Evolutionary conservation across 768 basidiomycete species (phyloP).

Genomic region (Trametes maxima): DNA sequence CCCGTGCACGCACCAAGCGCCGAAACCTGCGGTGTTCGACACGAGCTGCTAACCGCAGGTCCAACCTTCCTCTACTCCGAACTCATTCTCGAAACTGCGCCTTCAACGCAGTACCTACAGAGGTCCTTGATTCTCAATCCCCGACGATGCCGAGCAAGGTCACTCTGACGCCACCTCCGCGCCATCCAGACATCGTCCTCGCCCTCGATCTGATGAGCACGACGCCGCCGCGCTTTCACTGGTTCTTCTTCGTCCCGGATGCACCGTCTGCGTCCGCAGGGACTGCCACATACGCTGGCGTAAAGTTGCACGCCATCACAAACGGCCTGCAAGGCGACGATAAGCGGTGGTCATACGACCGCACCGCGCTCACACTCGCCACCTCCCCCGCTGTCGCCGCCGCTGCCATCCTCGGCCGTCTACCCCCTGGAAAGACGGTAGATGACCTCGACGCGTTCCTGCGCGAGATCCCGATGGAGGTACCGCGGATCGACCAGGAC

Average conservation of each 20-base stretch:
- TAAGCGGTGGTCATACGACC: conserved; percentile 11
- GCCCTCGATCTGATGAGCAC: conserved; percentile 16
- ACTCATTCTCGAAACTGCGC: background rate
- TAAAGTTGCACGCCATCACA: conserved; percentile 10
- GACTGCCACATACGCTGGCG: background rate
- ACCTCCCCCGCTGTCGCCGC: conserved; percentile 9
- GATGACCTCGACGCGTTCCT: conserved; percentile 9
- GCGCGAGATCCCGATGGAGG: conserved; percentile 2
- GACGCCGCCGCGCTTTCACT: conserved; percentile 13
- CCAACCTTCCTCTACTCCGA: background rate
- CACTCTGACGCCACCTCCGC: background rate
- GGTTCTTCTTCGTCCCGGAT: conserved; percentile 15
- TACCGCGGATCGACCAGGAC: background rate
- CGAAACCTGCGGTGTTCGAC: no score
- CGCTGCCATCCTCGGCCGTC: conserved; percentile 3
- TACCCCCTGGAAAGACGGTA: conserved; percentile 1
- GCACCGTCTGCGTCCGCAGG: background rate
- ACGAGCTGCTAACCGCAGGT: no score
- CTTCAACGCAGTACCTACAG: background rate
- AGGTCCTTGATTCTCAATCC: background rate
- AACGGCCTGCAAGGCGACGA: conserved; percentile 10
- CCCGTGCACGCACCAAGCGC: no score
- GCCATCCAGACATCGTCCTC: conserved; percentile 7
- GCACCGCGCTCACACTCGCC: conserved; percentile 4
- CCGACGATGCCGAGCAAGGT: background rate